phyloP scores from a whole-genome alignment of 306 rosid species.

The Arachis hypogaea region DNA sequence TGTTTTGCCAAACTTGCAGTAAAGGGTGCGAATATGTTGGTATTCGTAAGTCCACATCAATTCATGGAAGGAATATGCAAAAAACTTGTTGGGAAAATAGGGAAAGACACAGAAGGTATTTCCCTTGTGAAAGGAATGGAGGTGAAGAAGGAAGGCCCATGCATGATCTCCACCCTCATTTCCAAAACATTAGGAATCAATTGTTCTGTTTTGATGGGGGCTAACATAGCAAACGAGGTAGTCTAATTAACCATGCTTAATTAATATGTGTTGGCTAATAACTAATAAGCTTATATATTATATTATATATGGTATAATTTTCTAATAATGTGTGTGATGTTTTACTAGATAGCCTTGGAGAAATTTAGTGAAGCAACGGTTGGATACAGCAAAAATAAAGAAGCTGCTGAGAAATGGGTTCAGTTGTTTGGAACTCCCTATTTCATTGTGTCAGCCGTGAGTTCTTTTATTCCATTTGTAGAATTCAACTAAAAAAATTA shows the following conservation, averaged over 20 bases:
- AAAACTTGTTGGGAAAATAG: conserved; percentile 68
- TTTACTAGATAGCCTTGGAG: conserved; percentile 58
- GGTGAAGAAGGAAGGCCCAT: conserved; percentile 93
- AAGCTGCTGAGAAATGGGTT: conserved; percentile 49
- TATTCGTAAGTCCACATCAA: conserved; percentile 92
- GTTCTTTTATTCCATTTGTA: no score
- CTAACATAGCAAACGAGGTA: conserved; percentile 93
- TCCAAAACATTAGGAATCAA: conserved; percentile 66
- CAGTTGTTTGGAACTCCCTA: conserved; percentile 46
- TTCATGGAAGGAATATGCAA: conserved; percentile 90
- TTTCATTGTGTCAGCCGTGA: conserved; percentile 68
- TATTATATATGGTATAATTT: background rate
- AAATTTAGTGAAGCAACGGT: conserved; percentile 50
- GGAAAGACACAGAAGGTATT: conserved; percentile 68
- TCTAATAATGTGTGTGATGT: background rate
- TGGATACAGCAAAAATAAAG: conserved; percentile 44
- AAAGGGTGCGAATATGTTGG: conserved; percentile 84
- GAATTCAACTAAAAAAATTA: no score
- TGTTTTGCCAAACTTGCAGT: conserved; percentile 54
- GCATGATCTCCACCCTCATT: conserved; percentile 87
- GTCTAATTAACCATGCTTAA: no score
- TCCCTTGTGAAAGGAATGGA: conserved; percentile 97
- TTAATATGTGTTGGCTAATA: no score
- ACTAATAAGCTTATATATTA: no score
- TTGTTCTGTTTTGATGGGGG: conserved; percentile 94